Evolutionary conservation across 495 filamentous ascomycete species (phyloP), one percentile per base, ranked within the genome.

Genomic region (Aspergillus asperescens): DNA sequence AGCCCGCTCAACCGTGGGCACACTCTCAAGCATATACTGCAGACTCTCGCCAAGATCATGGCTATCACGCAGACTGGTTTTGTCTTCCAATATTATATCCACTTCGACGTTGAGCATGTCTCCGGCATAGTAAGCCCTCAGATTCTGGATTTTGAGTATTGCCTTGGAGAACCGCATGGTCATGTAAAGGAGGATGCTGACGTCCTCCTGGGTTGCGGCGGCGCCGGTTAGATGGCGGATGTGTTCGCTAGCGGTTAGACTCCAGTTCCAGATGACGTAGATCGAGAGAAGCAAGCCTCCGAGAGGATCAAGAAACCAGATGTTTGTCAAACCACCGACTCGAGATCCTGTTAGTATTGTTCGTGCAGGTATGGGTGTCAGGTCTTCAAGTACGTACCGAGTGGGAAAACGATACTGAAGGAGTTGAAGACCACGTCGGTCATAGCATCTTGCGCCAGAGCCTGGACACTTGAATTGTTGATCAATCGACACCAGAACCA

Each of bases 101-200:
- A 86, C 81, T 61, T 94, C 91, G 3, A 94, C 88, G 56, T 89
- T 94, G 13, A 96, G 76, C 67, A 91, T 87, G 57, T 96, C 90
- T 7, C 91, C 91, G 0, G 85, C 80, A 60, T 95, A 89, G 62
- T 96, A 96, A 0, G 90, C 90, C 50, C 92, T 83, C 15, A 95
- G 64, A 19, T 89, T 86, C 61, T 95, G 90, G 32, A 96, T 93
- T 59, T 90, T 86, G 58, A 83, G 83, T 53, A 96, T 91, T 4
- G 86, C 85, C 44, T 86, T 88, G 18, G 90, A 91, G 61, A 96
- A 96, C 1, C 91, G 82, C 90, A 96, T 95, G 1, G 89, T 91
- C 52, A 94, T 77, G 69, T 96, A 96, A 0, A 96, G 75, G 7
- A 96, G 71, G 16, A 95, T 80, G 60, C 92, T 95, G 29, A 89